A percentile compares a stretch with the other conserved stretches of the same genome.
Conservation (phyloP, 2,329 filamentous ascomycete species). For the Penicillium sp. region DNA sequence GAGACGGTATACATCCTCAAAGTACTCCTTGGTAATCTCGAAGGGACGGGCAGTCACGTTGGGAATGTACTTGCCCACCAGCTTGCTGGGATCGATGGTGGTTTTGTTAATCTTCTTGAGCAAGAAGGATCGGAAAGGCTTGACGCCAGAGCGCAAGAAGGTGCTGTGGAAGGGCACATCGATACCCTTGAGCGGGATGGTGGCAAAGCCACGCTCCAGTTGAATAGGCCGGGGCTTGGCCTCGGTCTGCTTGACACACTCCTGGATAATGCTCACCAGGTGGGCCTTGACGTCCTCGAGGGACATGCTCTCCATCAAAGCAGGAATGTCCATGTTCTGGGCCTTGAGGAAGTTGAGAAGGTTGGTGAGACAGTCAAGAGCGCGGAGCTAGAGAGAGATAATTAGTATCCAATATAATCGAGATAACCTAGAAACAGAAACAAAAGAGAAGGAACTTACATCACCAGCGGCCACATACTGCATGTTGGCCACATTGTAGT, state of each 20-base stretch:
- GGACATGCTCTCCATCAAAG: conserved; percentile 80
- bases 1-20: conserved; percentile 95
- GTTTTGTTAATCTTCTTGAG: conserved; percentile 99
- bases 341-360: conserved; percentile 94
- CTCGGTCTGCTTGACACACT: conserved; percentile 81
- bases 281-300: conserved; percentile 90
- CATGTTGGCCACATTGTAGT: conserved; percentile 76
- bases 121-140: conserved; percentile 96
- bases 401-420: conserved; percentile 20
- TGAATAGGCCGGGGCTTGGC: conserved; percentile 85
- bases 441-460: conserved; percentile 37
- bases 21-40: conserved; percentile 96
- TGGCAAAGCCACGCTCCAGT: conserved; percentile 92
- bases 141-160: conserved; percentile 95
- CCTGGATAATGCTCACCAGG: conserved; percentile 85
- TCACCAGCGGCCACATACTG: conserved; percentile 69
- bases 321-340: conserved; percentile 95
- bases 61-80: conserved; percentile 98
- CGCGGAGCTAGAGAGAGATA: conserved; percentile 49
- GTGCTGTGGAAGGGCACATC: conserved; percentile 99
- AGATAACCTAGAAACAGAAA: background rate
- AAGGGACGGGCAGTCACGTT: conserved; percentile 97
- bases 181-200: conserved; percentile 93
- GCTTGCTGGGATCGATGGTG: conserved; percentile 92
- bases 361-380: conserved; percentile 66